These are phyloP conservation scores for Colletotrichum chlorophyti DNA, from an alignment of 2,329 filamentous ascomycete genomes.

Conservation along the genomic window DNA sequence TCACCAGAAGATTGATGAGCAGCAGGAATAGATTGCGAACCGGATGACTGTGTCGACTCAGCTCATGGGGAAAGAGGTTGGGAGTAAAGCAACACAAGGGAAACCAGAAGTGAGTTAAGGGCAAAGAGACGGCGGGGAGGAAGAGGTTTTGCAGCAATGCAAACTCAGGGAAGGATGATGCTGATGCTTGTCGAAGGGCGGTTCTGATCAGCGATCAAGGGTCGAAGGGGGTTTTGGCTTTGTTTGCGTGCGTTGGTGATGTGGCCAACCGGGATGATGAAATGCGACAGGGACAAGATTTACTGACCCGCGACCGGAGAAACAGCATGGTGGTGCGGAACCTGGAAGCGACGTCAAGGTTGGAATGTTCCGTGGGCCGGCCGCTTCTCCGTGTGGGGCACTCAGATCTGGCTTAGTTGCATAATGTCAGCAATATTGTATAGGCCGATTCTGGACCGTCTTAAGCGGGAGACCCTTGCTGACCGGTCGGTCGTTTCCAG, in stretches of 20 bases:
- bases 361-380: constrained; percentile 19
- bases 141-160: constrained; percentile 1
- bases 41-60: constrained; percentile 32
- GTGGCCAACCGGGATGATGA: constrained; percentile 13
- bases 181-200: not conserved
- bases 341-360: constrained; percentile 5
- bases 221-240: constrained; percentile 11
- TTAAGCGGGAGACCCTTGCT: constrained; percentile 12
- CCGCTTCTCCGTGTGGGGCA: not conserved
- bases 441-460: rapidly evolving
- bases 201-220: constrained; percentile 20
- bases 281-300: constrained; percentile 15
- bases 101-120: constrained; percentile 3
- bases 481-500: constrained; percentile 19
- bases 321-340: constrained; percentile 4
- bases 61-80: constrained; percentile 26
- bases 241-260: not conserved
- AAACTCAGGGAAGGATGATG: not conserved
- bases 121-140: constrained; percentile 7
- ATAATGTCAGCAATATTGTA: not conserved
- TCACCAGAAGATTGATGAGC: constrained; percentile 20
- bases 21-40: constrained; percentile 32
- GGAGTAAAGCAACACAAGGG: constrained; percentile 7
- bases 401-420: no score
- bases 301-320: constrained; percentile 1